Percentiles rank a stretch among this genome's conserved stretches.
Evolutionary conservation across 2,329 filamentous ascomycete species (phyloP).

Genomic region (Pochonia chlamydosporia): DNA sequence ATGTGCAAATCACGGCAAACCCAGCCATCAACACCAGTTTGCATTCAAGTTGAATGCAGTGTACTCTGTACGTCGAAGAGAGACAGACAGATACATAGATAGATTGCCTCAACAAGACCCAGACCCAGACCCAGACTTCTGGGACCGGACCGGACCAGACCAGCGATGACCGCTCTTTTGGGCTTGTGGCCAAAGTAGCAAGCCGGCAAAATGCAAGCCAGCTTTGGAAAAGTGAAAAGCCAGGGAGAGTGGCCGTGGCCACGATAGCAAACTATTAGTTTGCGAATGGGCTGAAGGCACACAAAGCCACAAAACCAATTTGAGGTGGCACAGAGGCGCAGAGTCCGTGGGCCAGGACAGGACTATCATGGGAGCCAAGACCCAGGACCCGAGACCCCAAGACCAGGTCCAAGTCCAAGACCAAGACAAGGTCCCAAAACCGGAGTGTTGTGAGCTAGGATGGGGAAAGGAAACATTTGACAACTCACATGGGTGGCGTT

Average conservation of each 20-base stretch:
- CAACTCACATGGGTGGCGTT: slow-evolving; percentile 7
- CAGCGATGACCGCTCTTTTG: background rate
- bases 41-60: too few species aligned
- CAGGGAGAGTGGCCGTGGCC: background rate
- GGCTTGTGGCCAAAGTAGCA: background rate
- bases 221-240: background rate
- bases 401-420: too few species aligned
- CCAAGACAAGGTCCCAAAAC: too few species aligned
- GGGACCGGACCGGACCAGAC: background rate
- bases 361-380: background rate
- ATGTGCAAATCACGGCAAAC: too few species aligned
- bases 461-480: background rate
- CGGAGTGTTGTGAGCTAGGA: background rate
- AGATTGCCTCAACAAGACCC: too few species aligned
- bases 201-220: background rate
- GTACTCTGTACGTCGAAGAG: too few species aligned
- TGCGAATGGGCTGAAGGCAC: background rate
- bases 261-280: background rate
- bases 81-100: too few species aligned
- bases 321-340: background rate
- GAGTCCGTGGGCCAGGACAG: background rate
- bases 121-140: background rate
- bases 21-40: too few species aligned
- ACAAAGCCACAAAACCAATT: background rate
- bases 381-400: background rate